These are phyloP conservation scores for Anastatica hierochuntica DNA, from an alignment of 345 rosid genomes.

Conservation along the genomic window DNA sequence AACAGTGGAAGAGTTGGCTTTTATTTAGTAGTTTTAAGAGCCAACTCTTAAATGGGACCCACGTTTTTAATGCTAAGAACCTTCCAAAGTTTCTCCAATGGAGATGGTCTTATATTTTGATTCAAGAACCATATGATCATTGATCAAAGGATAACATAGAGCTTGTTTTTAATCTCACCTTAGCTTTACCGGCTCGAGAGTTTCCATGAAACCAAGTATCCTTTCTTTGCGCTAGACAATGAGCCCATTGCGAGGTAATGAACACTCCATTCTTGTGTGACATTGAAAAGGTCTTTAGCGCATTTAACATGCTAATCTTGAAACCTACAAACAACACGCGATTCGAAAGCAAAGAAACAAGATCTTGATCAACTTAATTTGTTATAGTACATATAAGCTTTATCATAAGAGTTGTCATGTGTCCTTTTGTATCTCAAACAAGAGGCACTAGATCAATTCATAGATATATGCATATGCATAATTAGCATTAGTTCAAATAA, in stretches of 20 bases:
- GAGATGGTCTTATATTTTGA: no score
- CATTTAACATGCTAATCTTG: conserved; percentile 14
- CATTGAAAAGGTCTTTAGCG: conserved; percentile 12
- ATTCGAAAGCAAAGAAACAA: background rate
- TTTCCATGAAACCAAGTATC: conserved; percentile 14
- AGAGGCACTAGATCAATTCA: background rate
- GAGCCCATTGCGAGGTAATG: conserved; percentile 15
- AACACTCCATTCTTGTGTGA: conserved; percentile 5
- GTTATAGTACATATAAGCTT: no score
- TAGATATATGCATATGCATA: no score
- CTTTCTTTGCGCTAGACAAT: conserved; percentile 17
- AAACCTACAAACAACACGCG: conserved; percentile 1
- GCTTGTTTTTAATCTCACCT: background rate
- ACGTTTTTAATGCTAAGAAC: no score
- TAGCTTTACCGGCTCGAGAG: background rate
- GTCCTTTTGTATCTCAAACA: background rate
- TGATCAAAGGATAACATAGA: background rate
- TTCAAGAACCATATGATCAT: background rate
- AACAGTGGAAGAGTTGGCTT: no score
- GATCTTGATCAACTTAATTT: background rate
- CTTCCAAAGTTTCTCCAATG: no score
- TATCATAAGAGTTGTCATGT: no score
- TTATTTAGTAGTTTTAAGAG: no score
- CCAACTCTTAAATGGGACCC: no score
- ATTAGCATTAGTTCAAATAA: no score